Evolutionary conservation across 2,329 filamentous ascomycete species (phyloP).

Genomic region (Knufia fluminis): DNA sequence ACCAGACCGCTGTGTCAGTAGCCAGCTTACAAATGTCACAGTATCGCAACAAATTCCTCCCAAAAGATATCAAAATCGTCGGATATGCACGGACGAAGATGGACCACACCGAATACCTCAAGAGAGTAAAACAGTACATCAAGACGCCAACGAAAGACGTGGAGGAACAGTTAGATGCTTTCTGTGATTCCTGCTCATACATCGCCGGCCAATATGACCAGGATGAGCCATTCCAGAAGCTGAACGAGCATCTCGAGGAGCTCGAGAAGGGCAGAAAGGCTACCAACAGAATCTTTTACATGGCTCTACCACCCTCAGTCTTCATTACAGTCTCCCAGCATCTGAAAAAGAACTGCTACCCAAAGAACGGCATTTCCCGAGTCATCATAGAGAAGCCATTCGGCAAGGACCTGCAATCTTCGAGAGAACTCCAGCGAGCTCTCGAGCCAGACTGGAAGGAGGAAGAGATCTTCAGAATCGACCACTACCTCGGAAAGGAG

Average conservation of each 20-base stretch:
- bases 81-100: slow-evolving; percentile 99
- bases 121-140: slow-evolving; percentile 93
- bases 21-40: slow-evolving; percentile 32
- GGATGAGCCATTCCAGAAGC: slow-evolving; percentile 81
- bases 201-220: slow-evolving; percentile 96
- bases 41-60: slow-evolving; percentile 99
- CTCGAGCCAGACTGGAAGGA: slow-evolving; percentile 97
- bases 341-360: slow-evolving; percentile 95
- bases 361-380: slow-evolving; percentile 76
- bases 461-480: slow-evolving; percentile 97
- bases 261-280: slow-evolving; percentile 75
- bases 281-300: slow-evolving; percentile 94
- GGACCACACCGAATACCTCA: slow-evolving; percentile 92
- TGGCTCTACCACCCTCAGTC: slow-evolving; percentile 94
- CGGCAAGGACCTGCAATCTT: slow-evolving; percentile 91
- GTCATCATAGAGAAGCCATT: slow-evolving; percentile 99
- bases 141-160: slow-evolving; percentile 97
- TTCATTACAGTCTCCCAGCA: slow-evolving; percentile 98
- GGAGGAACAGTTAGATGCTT: slow-evolving; percentile 88
- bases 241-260: slow-evolving; percentile 76
- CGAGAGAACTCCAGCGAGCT: slow-evolving; percentile 86
- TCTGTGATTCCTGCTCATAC: slow-evolving; percentile 81
- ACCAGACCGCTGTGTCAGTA: slow-evolving; percentile 3
- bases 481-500: slow-evolving; percentile 98
- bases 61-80: slow-evolving; percentile 88